These are phyloP conservation scores for Thermothelomyces thermophilus DNA, from an alignment of 2,329 filamentous ascomycete species.

Conservation along the genomic window DNA sequence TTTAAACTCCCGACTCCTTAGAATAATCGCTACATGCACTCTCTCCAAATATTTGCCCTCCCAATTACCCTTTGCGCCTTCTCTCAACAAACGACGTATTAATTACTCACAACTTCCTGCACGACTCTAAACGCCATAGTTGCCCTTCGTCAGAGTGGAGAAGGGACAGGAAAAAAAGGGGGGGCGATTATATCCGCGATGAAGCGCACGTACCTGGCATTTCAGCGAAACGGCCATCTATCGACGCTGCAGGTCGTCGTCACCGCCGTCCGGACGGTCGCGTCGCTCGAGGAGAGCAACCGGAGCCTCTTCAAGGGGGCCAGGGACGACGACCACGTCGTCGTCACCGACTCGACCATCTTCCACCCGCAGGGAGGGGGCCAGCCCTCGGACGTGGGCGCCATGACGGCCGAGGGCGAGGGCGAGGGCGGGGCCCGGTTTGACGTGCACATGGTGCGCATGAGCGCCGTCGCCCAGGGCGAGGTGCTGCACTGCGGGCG, in stretches of 20 bases:
- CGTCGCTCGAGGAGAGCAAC: conserved; percentile 44
- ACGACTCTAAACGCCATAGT: too few relatives aligned
- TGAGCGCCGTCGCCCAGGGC: conserved; percentile 41
- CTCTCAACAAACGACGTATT: too few relatives aligned
- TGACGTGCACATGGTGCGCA: conserved; percentile 51
- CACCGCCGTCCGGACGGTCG: conserved; percentile 42
- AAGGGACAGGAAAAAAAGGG: too few relatives aligned
- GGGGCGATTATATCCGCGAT: too few relatives aligned
- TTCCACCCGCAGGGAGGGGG: conserved; percentile 72
- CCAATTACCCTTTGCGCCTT: too few relatives aligned
- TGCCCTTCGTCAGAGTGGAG: too few relatives aligned
- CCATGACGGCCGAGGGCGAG: conserved; percentile 36
- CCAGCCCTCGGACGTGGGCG: conserved; percentile 62
- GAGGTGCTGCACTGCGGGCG: conserved; percentile 61
- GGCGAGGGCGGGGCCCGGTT: conserved; percentile 31
- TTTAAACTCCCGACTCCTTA: too few relatives aligned
- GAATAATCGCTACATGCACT: too few relatives aligned
- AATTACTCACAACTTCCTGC: too few relatives aligned
- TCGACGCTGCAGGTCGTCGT: conserved; percentile 39
- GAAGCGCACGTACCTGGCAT: conserved; percentile 36
- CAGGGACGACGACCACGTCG: conserved; percentile 44
- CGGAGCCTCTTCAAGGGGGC: conserved; percentile 53
- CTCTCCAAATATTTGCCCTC: too few relatives aligned
- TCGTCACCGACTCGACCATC: conserved; percentile 60
- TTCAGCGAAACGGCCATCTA: conserved; percentile 39